A percentile compares a stretch with the other conserved stretches of the same genome.
These are phyloP conservation scores for Daldinia childiae DNA, from an alignment of 495 filamentous ascomycete genomes.

Conservation along the genomic window DNA sequence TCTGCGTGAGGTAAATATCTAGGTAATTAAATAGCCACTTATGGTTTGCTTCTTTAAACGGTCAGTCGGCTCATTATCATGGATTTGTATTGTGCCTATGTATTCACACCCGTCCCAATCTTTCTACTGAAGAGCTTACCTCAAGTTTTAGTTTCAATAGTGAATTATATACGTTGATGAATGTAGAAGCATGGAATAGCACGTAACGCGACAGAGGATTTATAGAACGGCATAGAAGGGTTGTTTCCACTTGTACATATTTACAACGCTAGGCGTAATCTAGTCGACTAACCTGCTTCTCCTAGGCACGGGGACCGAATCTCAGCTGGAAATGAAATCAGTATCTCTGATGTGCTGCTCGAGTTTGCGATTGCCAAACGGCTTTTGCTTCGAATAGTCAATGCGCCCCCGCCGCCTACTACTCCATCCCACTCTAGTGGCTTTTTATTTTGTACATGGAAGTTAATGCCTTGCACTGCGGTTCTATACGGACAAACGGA, in stretches of 20 bases:
- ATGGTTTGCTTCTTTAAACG: background rate
- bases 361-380: slow-evolving; percentile 33
- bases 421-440: slow-evolving; percentile 39
- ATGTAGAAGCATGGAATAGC: background rate
- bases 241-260: slow-evolving; percentile 47
- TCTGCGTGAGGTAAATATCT: no score
- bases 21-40: background rate
- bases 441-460: slow-evolving; percentile 35
- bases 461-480: slow-evolving; percentile 30
- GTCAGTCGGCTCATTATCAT: background rate
- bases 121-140: background rate
- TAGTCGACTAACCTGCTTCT: slow-evolving; percentile 16
- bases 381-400: slow-evolving; percentile 40
- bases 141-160: background rate
- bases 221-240: slow-evolving; percentile 39
- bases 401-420: slow-evolving; percentile 20
- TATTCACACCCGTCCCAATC: background rate
- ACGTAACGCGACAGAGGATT: slow-evolving; percentile 6
- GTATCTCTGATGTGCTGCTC: slow-evolving; percentile 9
- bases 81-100: background rate
- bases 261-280: slow-evolving; percentile 41
- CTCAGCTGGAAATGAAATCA: slow-evolving; percentile 7
- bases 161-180: background rate
- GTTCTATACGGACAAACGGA: slow-evolving; percentile 55
- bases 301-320: slow-evolving; percentile 18